A percentile compares a stretch with the other conserved stretches of the same genome.
Evolutionary conservation across 495 filamentous ascomycete genomes (phyloP).

Genomic region (Penicillium tannophilum): DNA sequence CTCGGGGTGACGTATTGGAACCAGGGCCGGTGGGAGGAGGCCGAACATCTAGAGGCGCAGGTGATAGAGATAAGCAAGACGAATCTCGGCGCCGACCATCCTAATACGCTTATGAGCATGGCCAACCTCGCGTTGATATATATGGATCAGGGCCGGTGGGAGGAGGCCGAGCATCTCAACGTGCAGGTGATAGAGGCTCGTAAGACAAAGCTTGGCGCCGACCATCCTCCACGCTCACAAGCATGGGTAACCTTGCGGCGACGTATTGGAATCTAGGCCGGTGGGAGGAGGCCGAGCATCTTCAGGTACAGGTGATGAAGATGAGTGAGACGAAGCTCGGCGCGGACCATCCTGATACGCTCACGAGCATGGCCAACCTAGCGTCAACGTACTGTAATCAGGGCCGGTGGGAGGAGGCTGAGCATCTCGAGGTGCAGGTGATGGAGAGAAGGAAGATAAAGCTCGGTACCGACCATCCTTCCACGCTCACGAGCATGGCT

Average conservation of each 20-base stretch:
- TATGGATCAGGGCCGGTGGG: neutral
- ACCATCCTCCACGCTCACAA: too few relatives aligned
- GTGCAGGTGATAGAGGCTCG: neutral
- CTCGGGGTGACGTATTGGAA: too few relatives aligned
- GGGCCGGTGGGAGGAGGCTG: constrained; percentile 6
- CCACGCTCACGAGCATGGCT: constrained; percentile 10
- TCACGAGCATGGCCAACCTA: constrained; percentile 1
- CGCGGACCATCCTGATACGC: neutral
- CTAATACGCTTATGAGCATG: neutral
- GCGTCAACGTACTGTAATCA: neutral
- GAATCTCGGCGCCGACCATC: neutral
- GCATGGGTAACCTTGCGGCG: constrained; percentile 7
- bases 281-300: constrained; percentile 4
- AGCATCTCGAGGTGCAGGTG: neutral
- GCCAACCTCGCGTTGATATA: neutral
- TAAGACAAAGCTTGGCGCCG: constrained; percentile 8
- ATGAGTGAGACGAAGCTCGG: neutral
- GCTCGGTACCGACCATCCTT: constrained; percentile 8
- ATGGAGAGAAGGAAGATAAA: neutral
- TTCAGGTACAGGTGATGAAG: constrained; percentile 4
- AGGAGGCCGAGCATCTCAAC: neutral
- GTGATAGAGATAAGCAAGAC: neutral
- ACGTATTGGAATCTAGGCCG: too few relatives aligned
- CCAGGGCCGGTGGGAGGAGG: constrained; percentile 5
- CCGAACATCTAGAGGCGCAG: neutral